Evolutionary conservation across 768 basidiomycete species (phyloP).

Genomic region (Cytidiella melzeri): DNA sequence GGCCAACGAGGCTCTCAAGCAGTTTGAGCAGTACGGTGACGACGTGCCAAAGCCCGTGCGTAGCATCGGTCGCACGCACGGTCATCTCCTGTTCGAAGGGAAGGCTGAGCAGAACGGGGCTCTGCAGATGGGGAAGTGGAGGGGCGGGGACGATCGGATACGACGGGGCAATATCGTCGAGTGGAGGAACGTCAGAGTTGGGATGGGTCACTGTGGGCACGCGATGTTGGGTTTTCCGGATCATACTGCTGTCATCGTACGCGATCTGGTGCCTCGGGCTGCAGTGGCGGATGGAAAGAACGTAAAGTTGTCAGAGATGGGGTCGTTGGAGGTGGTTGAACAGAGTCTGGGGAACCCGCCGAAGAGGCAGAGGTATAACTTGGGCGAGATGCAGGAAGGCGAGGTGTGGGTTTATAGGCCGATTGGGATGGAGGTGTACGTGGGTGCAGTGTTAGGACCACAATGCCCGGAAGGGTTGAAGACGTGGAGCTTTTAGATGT

Average conservation of each 20-base stretch:
- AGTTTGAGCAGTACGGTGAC: slow-evolving; percentile 34
- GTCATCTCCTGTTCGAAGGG: slow-evolving; percentile 45
- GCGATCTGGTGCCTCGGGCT: slow-evolving; percentile 29
- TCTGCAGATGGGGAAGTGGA: slow-evolving; percentile 36
- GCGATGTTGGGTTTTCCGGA: slow-evolving; percentile 44
- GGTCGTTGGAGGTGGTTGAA: slow-evolving; percentile 45
- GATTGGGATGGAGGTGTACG: slow-evolving; percentile 33
- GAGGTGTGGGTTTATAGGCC: slow-evolving; percentile 57
- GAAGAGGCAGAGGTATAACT: slow-evolving; percentile 34
- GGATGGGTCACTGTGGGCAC: slow-evolving; percentile 16
- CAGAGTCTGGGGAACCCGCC: slow-evolving; percentile 43
- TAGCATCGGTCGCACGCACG: slow-evolving; percentile 46
- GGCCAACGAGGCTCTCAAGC: slow-evolving; percentile 42
- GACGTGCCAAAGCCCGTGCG: slow-evolving; percentile 41
- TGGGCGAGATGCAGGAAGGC: slow-evolving; percentile 38
- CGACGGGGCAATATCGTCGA: slow-evolving; percentile 51
- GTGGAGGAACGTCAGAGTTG: slow-evolving; percentile 39
- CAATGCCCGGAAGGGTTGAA: slow-evolving; percentile 18
- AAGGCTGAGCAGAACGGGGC: slow-evolving; percentile 28
- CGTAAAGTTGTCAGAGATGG: slow-evolving; percentile 35
- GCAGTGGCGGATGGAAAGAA: slow-evolving; percentile 28
- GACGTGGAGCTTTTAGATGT: no score
- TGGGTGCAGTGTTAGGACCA: slow-evolving; percentile 20
- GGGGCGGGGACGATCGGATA: slow-evolving; percentile 45
- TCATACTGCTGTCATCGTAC: slow-evolving; percentile 47